Evolutionary conservation across 2,329 filamentous ascomycete genomes (phyloP).

Genomic region (Hymenoscyphus linearis): DNA sequence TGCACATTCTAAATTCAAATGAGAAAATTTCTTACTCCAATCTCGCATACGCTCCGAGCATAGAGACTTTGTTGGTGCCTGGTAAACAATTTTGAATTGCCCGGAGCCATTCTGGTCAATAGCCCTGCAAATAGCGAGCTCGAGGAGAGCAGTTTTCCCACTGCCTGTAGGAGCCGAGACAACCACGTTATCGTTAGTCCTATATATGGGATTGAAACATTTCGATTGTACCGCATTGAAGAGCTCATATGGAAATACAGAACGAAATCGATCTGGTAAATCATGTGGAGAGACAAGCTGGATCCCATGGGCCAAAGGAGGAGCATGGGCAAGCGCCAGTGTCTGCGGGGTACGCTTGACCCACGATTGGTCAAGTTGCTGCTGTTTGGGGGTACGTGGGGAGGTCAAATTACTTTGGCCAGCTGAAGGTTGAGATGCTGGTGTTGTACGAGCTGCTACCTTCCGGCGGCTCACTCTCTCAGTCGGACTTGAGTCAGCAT

Average conservation of each 20-base stretch:
- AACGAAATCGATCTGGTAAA: constrained; percentile 64
- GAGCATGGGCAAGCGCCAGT: constrained; percentile 24
- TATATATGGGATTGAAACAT: constrained; percentile 63
- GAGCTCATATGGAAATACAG: constrained; percentile 65
- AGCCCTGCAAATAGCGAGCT: constrained; percentile 74
- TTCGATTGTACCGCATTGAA: constrained; percentile 84
- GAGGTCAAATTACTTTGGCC: background rate
- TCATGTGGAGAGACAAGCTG: constrained; percentile 51
- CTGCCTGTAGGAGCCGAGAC: constrained; percentile 79
- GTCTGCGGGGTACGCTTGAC: constrained; percentile 7
- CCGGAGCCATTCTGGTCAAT: constrained; percentile 49
- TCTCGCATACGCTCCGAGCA: constrained; percentile 73
- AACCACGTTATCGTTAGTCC: constrained; percentile 68
- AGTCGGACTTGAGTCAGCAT: constrained; percentile 26
- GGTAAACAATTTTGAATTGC: constrained; percentile 77
- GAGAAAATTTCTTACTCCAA: constrained; percentile 69
- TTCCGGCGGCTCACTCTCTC: constrained; percentile 25
- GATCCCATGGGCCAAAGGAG: constrained; percentile 43
- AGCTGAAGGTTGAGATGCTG: background rate
- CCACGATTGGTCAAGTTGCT: background rate
- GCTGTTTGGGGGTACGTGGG: constrained; percentile 13
- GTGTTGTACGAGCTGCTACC: constrained; percentile 11
- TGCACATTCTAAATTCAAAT: constrained; percentile 62
- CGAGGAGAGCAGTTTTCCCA: constrained; percentile 77
- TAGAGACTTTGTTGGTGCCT: constrained; percentile 78